phyloP scores from a whole-genome alignment of 2,329 filamentous ascomycete species.

The Aspergillus hiratsukae region DNA sequence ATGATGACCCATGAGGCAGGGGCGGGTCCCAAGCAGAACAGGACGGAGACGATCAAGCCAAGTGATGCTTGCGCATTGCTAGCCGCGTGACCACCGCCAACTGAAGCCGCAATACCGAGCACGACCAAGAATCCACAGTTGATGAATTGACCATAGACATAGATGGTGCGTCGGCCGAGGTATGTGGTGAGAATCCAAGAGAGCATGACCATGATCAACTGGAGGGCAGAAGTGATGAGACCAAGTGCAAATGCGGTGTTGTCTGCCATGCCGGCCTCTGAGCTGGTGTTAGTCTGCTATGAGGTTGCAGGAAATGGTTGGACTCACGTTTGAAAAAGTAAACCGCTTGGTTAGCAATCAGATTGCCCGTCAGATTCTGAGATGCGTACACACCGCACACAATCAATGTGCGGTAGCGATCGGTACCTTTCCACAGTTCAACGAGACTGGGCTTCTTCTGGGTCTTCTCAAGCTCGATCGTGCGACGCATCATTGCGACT shows the following conservation, averaged over 20 bases:
- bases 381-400: conserved; percentile 55
- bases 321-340: conserved; percentile 52
- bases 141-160: conserved; percentile 56
- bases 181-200: conserved; percentile 65
- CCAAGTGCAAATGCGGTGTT: conserved; percentile 58
- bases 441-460: conserved; percentile 45
- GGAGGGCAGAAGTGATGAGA: conserved; percentile 61
- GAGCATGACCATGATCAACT: conserved; percentile 59
- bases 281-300: conserved; percentile 25
- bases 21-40: conserved; percentile 60
- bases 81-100: conserved; percentile 21
- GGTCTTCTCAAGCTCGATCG: conserved; percentile 51
- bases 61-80: conserved; percentile 57
- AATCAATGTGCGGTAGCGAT: conserved; percentile 52
- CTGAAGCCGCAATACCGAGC: too few relatives aligned
- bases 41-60: conserved; percentile 61
- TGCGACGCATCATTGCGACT: conserved; percentile 58
- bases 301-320: conserved; percentile 11
- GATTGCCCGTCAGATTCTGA: conserved; percentile 58
- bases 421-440: conserved; percentile 54
- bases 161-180: conserved; percentile 60
- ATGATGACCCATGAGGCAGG: conserved; percentile 65
- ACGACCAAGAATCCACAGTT: conserved; percentile 35
- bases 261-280: conserved; percentile 57
- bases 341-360: conserved; percentile 59